These are phyloP conservation scores for Musa itinerans DNA, from an alignment of 176 grass and related monocot species.

Conservation along the genomic window DNA sequence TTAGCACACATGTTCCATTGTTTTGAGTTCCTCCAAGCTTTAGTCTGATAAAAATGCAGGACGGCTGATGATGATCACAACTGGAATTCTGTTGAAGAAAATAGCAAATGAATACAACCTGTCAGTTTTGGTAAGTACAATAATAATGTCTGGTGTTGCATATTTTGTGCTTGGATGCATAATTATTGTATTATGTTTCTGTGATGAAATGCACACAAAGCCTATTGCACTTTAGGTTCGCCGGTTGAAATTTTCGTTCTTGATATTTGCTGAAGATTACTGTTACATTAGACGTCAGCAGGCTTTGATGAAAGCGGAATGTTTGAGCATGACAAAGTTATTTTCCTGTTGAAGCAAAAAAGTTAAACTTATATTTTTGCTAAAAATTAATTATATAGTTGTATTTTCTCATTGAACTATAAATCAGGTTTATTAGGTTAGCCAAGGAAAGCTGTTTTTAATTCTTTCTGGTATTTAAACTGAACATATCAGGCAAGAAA, in stretches of 20 bases:
- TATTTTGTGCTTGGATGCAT: background rate
- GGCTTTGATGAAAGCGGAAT: background rate
- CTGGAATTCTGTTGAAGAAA: slow-evolving; percentile 7
- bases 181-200: background rate
- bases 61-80: background rate
- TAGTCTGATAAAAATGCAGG: background rate
- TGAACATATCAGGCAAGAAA: too few species aligned
- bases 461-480: too few species aligned
- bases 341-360: background rate
- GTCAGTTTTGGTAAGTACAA: background rate
- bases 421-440: too few species aligned
- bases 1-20: background rate
- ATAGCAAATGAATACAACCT: slow-evolving; percentile 7
- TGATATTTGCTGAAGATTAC: background rate
- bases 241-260: background rate
- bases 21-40: background rate
- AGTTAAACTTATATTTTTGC: too few species aligned
- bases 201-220: background rate
- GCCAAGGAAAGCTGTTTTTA: too few species aligned
- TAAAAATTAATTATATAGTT: too few species aligned
- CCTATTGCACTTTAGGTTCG: background rate
- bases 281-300: background rate
- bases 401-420: too few species aligned
- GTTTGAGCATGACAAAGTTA: background rate
- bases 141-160: background rate